Evolutionary conservation across 768 basidiomycete genomes (phyloP), one percentile per base, ranked within the genome.

Genomic region (Exsudoporus frostii): DNA sequence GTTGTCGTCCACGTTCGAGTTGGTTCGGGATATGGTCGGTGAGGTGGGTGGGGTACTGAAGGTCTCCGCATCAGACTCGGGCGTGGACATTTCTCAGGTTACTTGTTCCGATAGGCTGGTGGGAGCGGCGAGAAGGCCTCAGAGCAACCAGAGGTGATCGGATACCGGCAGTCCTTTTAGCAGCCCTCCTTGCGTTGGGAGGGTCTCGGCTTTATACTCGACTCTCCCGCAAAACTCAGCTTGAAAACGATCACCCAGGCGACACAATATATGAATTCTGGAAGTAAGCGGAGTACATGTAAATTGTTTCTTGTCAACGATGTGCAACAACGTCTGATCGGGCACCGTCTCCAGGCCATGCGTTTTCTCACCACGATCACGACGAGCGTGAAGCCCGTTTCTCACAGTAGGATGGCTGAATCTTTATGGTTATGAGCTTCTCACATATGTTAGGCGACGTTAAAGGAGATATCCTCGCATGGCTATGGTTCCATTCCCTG

Each of bases 21-120:
- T 56, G 25, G 56, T 45, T 33, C 63, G 65, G 49, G 66, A 60
- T 41, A 65, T 50, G 50, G 54, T 58, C 24, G 77, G 77, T 19
- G 76, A 74, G 15, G 69, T 68, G 8, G 78, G 77, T 24, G 77
- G 77, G 17, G 77, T 79, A 44, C 68, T 65, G 57, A 77, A 79
- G 42, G 65, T 68, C 50, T 79, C 64, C 45, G 56, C 29, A 48
- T 65, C 76, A 45, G 57, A 47, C 51, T 77, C 75, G 29, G 63
- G 65, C 39, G 63, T 65, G 54, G 61, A 60, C 66, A 76, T 72
- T 7, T 61, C 53, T 48, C 55, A 56, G 51, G 54, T 29, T 48
- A 4, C 33, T 52, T 45, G 41, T 17, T 52, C 44, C 42, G 47
- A 56, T 56, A 41, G 46, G 45, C 33, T 56, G 48, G 40, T 32